These are phyloP conservation scores for Ilex asprella DNA, from an alignment of 257 asterid genomes.

Conservation along the genomic window DNA sequence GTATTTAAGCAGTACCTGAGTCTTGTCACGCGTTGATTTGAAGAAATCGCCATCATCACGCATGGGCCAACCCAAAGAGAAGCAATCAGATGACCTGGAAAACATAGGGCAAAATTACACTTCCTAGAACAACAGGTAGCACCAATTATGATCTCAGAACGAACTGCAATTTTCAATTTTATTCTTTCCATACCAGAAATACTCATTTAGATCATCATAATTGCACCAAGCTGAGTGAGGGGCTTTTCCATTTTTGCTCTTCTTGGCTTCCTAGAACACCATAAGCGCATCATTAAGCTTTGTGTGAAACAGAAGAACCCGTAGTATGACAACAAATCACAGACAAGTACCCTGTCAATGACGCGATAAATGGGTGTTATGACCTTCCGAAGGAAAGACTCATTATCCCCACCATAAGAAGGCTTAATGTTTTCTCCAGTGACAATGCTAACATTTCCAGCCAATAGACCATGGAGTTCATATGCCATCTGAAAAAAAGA, in stretches of 20 bases:
- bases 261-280: conserved; percentile 64
- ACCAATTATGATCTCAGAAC: no score
- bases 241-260: conserved; percentile 73
- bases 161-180: conserved; percentile 7
- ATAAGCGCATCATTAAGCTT: conserved; percentile 16
- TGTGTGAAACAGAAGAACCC: conserved; percentile 8
- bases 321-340: background rate
- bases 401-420: conserved; percentile 95
- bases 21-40: conserved; percentile 48
- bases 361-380: conserved; percentile 86
- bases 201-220: conserved; percentile 91
- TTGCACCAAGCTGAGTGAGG: conserved; percentile 97
- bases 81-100: conserved; percentile 84
- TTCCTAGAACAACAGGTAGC: no score
- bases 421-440: conserved; percentile 99
- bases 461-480: conserved; percentile 96
- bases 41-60: conserved; percentile 92
- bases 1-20: conserved; percentile 35
- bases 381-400: conserved; percentile 80
- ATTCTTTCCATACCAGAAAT: conserved; percentile 61
- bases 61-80: conserved; percentile 98
- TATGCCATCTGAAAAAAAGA: conserved; percentile 76
- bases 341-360: conserved; percentile 64
- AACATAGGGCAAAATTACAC: conserved; percentile 14
- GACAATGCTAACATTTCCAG: conserved; percentile 98